These are phyloP conservation scores for Pseudopyrenochaeta lycopersici DNA, from an alignment of 2,329 filamentous ascomycete species.

Conservation along the genomic window DNA sequence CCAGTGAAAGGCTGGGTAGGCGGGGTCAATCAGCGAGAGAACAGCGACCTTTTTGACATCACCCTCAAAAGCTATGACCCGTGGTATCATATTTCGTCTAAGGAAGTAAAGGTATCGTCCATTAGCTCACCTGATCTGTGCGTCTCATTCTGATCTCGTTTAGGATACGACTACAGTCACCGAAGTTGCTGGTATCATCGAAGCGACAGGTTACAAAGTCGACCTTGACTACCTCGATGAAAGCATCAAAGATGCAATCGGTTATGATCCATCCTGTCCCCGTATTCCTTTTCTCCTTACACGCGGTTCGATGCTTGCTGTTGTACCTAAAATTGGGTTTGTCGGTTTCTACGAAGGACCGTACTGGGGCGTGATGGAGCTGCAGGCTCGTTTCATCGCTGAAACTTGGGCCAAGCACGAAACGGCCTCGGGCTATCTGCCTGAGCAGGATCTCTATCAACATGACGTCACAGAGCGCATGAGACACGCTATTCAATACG, in stretches of 20 bases:
- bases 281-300: conserved; percentile 65
- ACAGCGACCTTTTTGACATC: conserved; percentile 7
- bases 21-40: conserved; percentile 21
- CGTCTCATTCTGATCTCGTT: conserved; percentile 6
- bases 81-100: conserved; percentile 14
- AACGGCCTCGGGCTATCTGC: conserved; percentile 26
- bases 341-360: conserved; percentile 86
- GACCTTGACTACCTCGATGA: conserved; percentile 72
- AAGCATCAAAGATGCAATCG: conserved; percentile 64
- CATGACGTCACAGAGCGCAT: conserved; percentile 47
- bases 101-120: conserved; percentile 8
- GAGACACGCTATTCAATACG: conserved; percentile 50
- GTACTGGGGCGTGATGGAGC: conserved; percentile 88
- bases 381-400: conserved; percentile 78
- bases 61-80: conserved; percentile 18
- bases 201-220: conserved; percentile 77
- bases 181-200: conserved; percentile 65
- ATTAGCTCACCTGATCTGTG: background rate
- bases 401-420: conserved; percentile 62
- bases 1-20: conserved; percentile 50
- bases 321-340: conserved; percentile 74
- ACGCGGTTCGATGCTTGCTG: conserved; percentile 71
- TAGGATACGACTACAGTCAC: conserved; percentile 16
- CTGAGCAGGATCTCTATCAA: conserved; percentile 16
- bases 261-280: conserved; percentile 67